Percentiles rank a stretch among this genome's conserved stretches.
These are phyloP conservation scores for Candida anutae DNA, from an alignment of 1,139 yeast species.

Conservation along the genomic window DNA sequence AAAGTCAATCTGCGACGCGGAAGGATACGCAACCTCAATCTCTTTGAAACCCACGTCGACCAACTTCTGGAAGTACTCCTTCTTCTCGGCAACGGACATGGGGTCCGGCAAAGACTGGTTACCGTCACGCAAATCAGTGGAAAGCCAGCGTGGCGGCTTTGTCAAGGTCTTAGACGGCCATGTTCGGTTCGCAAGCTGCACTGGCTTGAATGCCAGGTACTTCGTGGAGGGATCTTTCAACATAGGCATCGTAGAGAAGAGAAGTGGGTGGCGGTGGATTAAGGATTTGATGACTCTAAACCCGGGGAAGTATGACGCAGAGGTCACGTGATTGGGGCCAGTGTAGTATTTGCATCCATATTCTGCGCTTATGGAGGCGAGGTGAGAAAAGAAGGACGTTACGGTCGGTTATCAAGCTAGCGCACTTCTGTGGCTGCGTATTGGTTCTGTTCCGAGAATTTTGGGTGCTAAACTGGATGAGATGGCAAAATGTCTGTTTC, in stretches of 20 bases:
- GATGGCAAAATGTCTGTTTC: too few species aligned
- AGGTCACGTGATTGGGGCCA: too few species aligned
- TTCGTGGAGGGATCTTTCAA: constrained; percentile 69
- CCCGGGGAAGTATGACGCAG: too few species aligned
- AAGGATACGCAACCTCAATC: constrained; percentile 93
- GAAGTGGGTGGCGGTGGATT: too few species aligned
- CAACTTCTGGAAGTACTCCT: constrained; percentile 76
- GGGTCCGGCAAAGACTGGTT: constrained; percentile 97
- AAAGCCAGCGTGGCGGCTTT: constrained; percentile 91
- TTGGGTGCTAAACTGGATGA: too few species aligned
- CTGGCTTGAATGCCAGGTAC: constrained; percentile 61
- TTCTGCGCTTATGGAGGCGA: too few species aligned
- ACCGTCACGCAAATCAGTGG: constrained; percentile 94
- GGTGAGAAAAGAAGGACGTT: too few species aligned
- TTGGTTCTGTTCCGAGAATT: too few species aligned
- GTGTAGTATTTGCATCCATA: too few species aligned
- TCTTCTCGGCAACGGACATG: constrained; percentile 86
- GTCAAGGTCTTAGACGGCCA: constrained; percentile 80
- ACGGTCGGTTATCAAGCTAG: too few species aligned
- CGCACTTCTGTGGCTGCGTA: too few species aligned
- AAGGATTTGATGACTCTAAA: too few species aligned
- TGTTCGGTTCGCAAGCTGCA: constrained; percentile 65
- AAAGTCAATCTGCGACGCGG: constrained; percentile 92
- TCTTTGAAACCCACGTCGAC: constrained; percentile 93
- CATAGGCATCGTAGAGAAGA: constrained; percentile 20